These are phyloP conservation scores for Primulina tabacum DNA, from an alignment of 257 asterid genomes.

Conservation along the genomic window DNA sequence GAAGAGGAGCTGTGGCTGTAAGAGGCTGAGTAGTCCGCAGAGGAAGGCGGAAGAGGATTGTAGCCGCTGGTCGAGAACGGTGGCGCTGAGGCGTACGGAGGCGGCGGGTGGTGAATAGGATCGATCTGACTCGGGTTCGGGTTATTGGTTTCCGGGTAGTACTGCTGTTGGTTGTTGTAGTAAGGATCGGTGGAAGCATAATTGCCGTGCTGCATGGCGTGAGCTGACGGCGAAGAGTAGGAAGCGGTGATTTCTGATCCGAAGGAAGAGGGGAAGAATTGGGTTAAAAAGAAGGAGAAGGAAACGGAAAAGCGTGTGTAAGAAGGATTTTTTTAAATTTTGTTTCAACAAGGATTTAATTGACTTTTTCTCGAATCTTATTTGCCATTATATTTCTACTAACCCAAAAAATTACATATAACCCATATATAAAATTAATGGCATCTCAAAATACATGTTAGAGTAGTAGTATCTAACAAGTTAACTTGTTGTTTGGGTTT, in stretches of 20 bases:
- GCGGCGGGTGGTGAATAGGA: constrained; percentile 35
- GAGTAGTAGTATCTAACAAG: no score
- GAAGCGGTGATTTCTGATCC: constrained; percentile 14
- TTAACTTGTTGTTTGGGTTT: no score
- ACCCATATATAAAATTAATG: no score
- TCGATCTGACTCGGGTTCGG: constrained; percentile 30
- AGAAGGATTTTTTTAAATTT: no score
- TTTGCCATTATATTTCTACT: no score
- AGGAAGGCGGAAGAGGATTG: constrained; percentile 38
- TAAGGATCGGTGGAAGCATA: constrained; percentile 29
- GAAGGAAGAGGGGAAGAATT: constrained; percentile 15
- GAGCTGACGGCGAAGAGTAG: not conserved
- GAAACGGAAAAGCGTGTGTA: not conserved
- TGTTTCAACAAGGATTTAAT: no score
- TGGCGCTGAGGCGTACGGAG: constrained; percentile 75
- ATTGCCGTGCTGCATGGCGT: constrained; percentile 65
- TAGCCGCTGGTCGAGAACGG: constrained; percentile 51
- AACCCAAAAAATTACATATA: no score
- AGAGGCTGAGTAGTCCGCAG: constrained; percentile 40
- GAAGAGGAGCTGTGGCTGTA: constrained; percentile 40
- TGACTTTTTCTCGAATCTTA: no score
- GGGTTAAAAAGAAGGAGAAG: not conserved
- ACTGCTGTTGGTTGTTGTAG: constrained; percentile 39
- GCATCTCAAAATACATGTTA: no score
- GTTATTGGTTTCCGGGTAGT: constrained; percentile 39